phyloP scores from a whole-genome alignment of 176 grass and related monocot species.

The Musa troglodytarum region DNA sequence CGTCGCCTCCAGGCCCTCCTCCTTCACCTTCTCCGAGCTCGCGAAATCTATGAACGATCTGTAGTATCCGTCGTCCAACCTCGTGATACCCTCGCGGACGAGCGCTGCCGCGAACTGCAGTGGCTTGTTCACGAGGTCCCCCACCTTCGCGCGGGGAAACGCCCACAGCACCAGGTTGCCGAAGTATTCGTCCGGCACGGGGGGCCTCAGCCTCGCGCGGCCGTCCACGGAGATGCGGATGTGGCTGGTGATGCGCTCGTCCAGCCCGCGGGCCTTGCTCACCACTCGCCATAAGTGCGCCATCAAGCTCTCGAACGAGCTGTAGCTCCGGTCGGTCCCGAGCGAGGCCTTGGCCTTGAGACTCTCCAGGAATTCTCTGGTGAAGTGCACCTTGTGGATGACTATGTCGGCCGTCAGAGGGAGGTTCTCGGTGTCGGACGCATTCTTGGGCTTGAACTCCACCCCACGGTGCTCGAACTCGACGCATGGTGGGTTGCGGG shows the following conservation, averaged over 20 bases:
- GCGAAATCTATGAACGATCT: slow-evolving; percentile 30
- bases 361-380: slow-evolving; percentile 3
- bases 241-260: slow-evolving; percentile 1
- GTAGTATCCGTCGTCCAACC: slow-evolving; percentile 26
- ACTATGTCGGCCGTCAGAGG: not conserved
- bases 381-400: slow-evolving; percentile 11
- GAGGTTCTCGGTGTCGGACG: not conserved
- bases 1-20: slow-evolving; percentile 17
- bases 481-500: slow-evolving; percentile 16
- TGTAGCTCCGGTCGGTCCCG: slow-evolving; percentile 9
- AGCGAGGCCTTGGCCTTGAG: slow-evolving; percentile 20
- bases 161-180: slow-evolving; percentile 39
- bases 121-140: slow-evolving; percentile 14
- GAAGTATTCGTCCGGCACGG: slow-evolving; percentile 25
- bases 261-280: slow-evolving; percentile 22
- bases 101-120: slow-evolving; percentile 9
- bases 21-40: slow-evolving; percentile 18
- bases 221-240: slow-evolving; percentile 32
- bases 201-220: slow-evolving; percentile 14
- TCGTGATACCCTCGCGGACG: slow-evolving; percentile 21
- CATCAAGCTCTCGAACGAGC: slow-evolving; percentile 25
- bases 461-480: slow-evolving; percentile 13
- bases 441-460: slow-evolving; percentile 3
- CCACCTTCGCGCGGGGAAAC: slow-evolving; percentile 4
- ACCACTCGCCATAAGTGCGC: slow-evolving; percentile 33